Percentiles rank a stretch among this genome's conserved stretches.
Conservation (phyloP, 768 basidiomycete species). For the Hysterangium stoloniferum region DNA sequence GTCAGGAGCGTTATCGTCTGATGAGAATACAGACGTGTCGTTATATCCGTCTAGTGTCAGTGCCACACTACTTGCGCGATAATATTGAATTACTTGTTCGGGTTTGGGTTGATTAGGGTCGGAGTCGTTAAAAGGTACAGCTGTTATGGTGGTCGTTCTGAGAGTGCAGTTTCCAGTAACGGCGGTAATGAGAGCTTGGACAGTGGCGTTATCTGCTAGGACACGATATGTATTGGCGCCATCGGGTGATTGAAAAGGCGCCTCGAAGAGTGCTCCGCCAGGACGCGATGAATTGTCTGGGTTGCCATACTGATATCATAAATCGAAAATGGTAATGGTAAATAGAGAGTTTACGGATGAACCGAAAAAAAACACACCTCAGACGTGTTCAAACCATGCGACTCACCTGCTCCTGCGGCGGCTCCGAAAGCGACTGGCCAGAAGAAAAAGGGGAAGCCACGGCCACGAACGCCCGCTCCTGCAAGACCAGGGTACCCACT, state of each 20-base stretch:
- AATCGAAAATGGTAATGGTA: no score
- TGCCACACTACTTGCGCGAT: conserved; percentile 54
- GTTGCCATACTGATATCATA: conserved; percentile 42
- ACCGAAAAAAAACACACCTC: no score
- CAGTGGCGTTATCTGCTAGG: conserved; percentile 41
- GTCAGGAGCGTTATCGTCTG: conserved; percentile 33
- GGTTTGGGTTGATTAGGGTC: conserved; percentile 27
- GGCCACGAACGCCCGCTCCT: conserved; percentile 38
- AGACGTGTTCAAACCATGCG: no score
- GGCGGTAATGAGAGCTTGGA: conserved; percentile 34
- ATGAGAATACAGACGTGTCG: conserved; percentile 41
- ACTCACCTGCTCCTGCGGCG: conserved; percentile 17
- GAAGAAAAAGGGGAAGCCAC: conserved; percentile 56
- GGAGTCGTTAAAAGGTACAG: conserved; percentile 25
- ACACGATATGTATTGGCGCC: conserved; percentile 37
- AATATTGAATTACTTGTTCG: conserved; percentile 56
- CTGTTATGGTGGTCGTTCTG: conserved; percentile 20
- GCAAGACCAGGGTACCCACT: conserved; percentile 52
- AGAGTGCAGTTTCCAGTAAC: conserved; percentile 39
- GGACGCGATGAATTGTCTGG: conserved; percentile 39
- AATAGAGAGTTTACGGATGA: no score
- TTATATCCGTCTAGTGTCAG: conserved; percentile 62
- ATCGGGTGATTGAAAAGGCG: conserved; percentile 31
- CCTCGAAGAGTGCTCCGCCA: conserved; percentile 36
- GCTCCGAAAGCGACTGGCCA: conserved; percentile 55